Percentiles rank a stretch among this genome's conserved stretches.
phyloP scores from a whole-genome alignment of 2,329 filamentous ascomycete genomes.

The Colletotrichum viniferum region DNA sequence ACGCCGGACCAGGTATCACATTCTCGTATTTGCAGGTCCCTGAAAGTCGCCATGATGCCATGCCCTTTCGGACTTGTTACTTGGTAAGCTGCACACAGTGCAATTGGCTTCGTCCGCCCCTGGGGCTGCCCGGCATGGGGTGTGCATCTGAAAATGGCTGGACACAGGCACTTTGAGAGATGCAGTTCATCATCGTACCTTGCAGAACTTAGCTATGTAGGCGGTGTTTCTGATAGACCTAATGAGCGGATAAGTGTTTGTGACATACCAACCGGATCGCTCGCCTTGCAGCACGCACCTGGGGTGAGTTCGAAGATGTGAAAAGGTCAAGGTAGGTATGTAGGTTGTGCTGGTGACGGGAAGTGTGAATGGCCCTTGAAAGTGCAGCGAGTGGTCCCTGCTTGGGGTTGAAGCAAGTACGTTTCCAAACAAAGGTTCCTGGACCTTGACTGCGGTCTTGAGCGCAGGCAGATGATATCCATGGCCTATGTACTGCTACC shows the following conservation, averaged over 20 bases:
- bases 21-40: neutral
- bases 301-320: neutral
- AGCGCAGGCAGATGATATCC: neutral
- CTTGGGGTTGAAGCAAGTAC: slow-evolving; percentile 11
- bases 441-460: neutral
- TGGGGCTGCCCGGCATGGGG: neutral
- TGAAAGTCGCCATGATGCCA: neutral
- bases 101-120: neutral
- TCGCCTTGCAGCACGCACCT: neutral
- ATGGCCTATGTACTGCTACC: neutral
- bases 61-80: neutral
- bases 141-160: neutral
- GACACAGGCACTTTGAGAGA: neutral
- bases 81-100: neutral
- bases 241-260: neutral
- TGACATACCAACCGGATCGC: neutral
- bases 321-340: neutral
- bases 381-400: neutral
- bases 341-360: neutral
- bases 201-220: neutral
- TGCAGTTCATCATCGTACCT: neutral
- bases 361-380: neutral
- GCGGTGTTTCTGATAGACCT: too few relatives aligned
- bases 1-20: neutral
- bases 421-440: slow-evolving; percentile 14